Base-by-base conservation (phyloP, 441 rosid species). In the Pelargonium cotyledonis region DNA sequence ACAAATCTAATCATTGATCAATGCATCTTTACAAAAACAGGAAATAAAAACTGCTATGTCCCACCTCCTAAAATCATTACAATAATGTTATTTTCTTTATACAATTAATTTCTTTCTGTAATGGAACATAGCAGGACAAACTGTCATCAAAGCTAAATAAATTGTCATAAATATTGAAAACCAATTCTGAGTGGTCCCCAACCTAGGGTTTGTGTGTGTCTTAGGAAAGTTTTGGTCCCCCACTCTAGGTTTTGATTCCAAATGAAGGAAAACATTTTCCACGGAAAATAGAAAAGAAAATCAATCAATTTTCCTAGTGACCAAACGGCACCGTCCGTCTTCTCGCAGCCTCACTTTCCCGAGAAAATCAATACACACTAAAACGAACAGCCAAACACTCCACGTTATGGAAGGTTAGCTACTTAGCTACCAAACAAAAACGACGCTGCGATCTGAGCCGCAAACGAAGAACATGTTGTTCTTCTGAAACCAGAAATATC, bases 401-500 rank as follows among this genome's bases (percentile, higher is more conserved):
- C 21, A 40, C 46, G 3, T 38, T n/a, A n/a, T 21, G 10, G 58
- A 51, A 51, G 8, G 26, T 31, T 31, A 31, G 38, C 31, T 26
- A 26, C 31, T 53, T 15, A 15, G 60, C 61, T 55, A 55, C 61
- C 61, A 55, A 55, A 55, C 61, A 55, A 75, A 78, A 76, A 47
- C 55, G 76, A 69, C 72, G 72, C 55, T 65, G 68, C 81, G 72
- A 82, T 71, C 83, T 67, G 73, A 72, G 81, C 81, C 73, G 77
- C 79, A 79, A 75, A 78, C 9, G 29, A 70, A 63, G 53, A 73
- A 29, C 72, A 70, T 16, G 31, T 69, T 18, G 86, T 70, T 75
- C 72, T 77, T 65, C 85, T 77, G 75, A 64, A 68, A 79, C 73
- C 82, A 74, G 89, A 69, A 75, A 66, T 65, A 41, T 69, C 72